Evolutionary conservation across 768 basidiomycete genomes (phyloP), one percentile per base, ranked within the genome.

Genomic region (Boletus fagicola): DNA sequence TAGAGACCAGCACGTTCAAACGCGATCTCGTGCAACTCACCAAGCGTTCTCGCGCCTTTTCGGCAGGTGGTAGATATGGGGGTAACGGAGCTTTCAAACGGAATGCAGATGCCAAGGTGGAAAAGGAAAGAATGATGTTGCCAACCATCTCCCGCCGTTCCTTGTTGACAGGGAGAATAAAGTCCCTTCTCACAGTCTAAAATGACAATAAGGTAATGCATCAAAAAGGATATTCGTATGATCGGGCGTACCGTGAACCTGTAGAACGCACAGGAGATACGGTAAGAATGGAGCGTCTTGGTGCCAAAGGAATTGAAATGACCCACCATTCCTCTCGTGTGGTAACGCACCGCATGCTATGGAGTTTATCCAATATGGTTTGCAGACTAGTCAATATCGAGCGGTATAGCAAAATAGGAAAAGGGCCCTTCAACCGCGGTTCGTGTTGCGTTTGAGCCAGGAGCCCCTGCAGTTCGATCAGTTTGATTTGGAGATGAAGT

Each of bases 301-400:
- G 42, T 13, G 39, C n/a, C 26, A 43, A 31, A 9, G 18, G 42
- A 58, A 36, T 15, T 35, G n/a, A 40, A 40, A 33, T 36, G 15
- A 70, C 83, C 53, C 51, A 90, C 94, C 95, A 98, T 77, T 96
- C 94, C 71, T 96, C 92, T 40, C 92, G 81, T 0, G 93, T 94
- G 6, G 92, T 97, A n/a, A 98, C 95, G 69, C 93, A 95, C 30
- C 95, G 83, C 90, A 98, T 97, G 62, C 92, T 91, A 70, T 98
- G 97, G 55, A 99, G 74, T 67, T 83, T 87, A 66, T 95, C 94
- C 59, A 96, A 74, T 33, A 95, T 93, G 1, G 84, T 85, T 70
- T 96, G 92, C 60, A 94, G 66, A 64, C 90, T 89, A 1, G 85
- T 87, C 73, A 94, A 75, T 60, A 94, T 84, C 8, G 87, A 84